A percentile compares a stretch with the other conserved stretches of the same genome.
Conservation (phyloP, 192 early-diverging fungal species). For the Gryganskiella cystojenkinii region DNA sequence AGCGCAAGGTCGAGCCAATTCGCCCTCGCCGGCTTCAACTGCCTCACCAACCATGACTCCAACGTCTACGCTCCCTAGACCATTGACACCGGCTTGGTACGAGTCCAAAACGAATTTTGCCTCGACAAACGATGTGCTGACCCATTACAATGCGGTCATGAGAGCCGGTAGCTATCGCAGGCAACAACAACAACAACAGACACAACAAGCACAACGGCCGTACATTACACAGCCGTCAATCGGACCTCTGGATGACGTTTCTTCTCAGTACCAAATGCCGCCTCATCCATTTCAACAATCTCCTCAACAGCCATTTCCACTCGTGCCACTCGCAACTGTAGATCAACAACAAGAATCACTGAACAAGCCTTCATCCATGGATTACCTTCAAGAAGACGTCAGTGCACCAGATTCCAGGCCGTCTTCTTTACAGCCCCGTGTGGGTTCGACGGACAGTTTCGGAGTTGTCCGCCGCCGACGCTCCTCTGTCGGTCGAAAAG, state of each 20-base stretch:
- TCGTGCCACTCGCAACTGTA: background rate
- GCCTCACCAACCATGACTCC: conserved; percentile 17
- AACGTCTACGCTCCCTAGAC: conserved; percentile 28
- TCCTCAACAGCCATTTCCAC: background rate
- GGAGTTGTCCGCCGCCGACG: conserved; percentile 31
- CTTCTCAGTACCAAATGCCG: background rate
- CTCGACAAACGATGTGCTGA: conserved; percentile 38
- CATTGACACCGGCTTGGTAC: conserved; percentile 43
- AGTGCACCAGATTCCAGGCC: background rate
- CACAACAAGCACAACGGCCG: conserved; percentile 1
- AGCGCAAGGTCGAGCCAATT: no score
- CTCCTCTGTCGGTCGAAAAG: conserved; percentile 1
- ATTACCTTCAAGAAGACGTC: background rate
- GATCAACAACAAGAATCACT: background rate
- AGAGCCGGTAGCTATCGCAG: conserved; percentile 23
- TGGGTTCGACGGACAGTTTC: conserved; percentile 42
- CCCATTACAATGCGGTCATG: conserved; percentile 43
- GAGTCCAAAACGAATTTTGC: conserved; percentile 43
- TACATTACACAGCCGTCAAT: conserved; percentile 3
- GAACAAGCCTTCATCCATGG: background rate
- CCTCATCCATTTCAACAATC: background rate
- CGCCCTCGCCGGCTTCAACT: conserved; percentile 30
- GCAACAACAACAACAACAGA: conserved; percentile 11
- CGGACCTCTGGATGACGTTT: conserved; percentile 17
- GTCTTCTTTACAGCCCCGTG: conserved; percentile 14